Conservation (phyloP, 176 grass and related monocot species). For the Olyra latifolia region DNA sequence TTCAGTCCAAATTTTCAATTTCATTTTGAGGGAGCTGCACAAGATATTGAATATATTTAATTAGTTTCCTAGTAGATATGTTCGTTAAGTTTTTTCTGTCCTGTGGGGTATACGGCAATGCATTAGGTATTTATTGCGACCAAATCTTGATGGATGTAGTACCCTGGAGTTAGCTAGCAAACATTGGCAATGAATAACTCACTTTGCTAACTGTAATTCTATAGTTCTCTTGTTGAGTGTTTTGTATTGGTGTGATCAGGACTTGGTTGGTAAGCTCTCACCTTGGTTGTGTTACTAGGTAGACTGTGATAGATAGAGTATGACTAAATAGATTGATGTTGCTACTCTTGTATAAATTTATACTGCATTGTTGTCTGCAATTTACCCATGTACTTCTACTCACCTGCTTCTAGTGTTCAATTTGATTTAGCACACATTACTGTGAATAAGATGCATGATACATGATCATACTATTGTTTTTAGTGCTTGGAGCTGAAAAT, state of each 20-base stretch:
- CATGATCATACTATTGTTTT: background rate
- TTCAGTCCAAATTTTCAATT: background rate
- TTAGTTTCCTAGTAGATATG: background rate
- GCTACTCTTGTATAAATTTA: background rate
- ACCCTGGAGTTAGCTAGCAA: background rate
- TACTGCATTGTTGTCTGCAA: background rate
- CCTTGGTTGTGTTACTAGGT: background rate
- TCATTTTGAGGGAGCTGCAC: background rate
- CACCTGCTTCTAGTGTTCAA: background rate
- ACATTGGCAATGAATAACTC: background rate
- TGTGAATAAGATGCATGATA: background rate
- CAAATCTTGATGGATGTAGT: background rate
- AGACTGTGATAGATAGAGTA: background rate
- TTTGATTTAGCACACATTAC: constrained; percentile 19
- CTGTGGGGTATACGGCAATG: no score
- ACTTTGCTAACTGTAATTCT: background rate
- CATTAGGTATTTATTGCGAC: background rate
- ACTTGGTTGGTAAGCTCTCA: background rate
- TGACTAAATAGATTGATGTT: constrained; percentile 1
- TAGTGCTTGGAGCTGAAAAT: constrained; percentile 48
- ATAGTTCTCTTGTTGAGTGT: background rate
- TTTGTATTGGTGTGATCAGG: background rate
- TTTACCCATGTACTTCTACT: constrained; percentile 10
- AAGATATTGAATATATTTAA: background rate
- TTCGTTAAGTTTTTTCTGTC: background rate